Evolutionary conservation across 116 monocot species (phyloP), one percentile per base, ranked within the genome.

Genomic region (Cymodocea nodosa): DNA sequence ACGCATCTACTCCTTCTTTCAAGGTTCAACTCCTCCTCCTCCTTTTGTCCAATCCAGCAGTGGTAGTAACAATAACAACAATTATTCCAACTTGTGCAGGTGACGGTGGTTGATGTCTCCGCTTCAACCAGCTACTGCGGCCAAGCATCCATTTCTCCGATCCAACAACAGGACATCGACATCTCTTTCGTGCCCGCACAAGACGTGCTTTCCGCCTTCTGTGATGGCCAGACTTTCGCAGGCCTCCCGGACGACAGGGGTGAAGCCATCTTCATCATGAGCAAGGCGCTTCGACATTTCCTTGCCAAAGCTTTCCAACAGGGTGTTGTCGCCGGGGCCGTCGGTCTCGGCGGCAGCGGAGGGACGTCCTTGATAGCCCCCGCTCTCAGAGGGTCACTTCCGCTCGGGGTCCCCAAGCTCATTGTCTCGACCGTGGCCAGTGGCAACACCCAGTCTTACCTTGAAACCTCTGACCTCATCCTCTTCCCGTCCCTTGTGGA

Each of bases 341-440:
- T 94, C 23, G 89, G 94, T 51, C 60, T 94, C 56, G 94, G 89
- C 52, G 94, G 94, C 25, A 89, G 89, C 62, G 87, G 94, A 15
- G 89, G 94, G 63, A 89, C 94, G 62, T 67, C 94, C 22, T 60
- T 94, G 36, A 75, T 89, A 56, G 70, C 94, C 61, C 82, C 87
- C 60, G 89, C 94, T 39, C 59, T 94, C n/a, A 84, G 82, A 30
- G 30, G 30, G 78, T 80, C 82, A 65, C 80, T 94, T 50, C 94
- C 94, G 35, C 64, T 94, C 3, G 89, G 94, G 59, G 65, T 94
- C 13, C 94, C 94, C 53, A 94, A 94, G 78, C 44, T 94, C 23
- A 86, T 94, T 56, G 82, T 94, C 50, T 89, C 94, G 23, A 94
- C 94, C 62, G 86, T 94, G 20, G 89, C 94, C 49, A 94, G 94